Percentiles rank a stretch among this genome's conserved stretches.
These are phyloP conservation scores for Candida pseudofarinosa DNA, from an alignment of 805 yeast genomes.

Conservation along the genomic window DNA sequence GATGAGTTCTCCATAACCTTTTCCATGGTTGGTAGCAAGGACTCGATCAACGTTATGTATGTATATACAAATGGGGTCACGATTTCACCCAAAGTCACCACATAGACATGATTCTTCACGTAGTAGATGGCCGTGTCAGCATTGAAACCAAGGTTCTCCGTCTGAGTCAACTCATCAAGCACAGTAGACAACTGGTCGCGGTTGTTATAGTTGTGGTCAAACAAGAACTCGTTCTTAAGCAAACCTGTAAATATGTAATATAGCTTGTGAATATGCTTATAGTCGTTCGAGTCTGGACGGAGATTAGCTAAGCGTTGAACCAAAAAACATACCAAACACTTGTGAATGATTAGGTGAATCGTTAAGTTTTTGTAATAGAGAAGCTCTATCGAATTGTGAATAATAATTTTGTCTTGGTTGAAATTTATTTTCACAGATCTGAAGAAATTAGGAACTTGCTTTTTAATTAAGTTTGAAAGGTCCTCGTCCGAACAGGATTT, in stretches of 20 bases:
- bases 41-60: conserved; percentile 21
- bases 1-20: conserved; percentile 1
- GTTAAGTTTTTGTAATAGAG: conserved; percentile 55
- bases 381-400: conserved; percentile 51
- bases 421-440: conserved; percentile 21
- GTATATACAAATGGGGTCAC: conserved; percentile 33
- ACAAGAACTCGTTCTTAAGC: conserved; percentile 39
- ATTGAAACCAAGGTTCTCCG: conserved; percentile 8
- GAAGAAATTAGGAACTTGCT: conserved; percentile 26
- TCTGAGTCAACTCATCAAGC: conserved; percentile 18
- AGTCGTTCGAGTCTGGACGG: conserved; percentile 7
- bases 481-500: conserved; percentile 15
- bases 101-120: conserved; percentile 18
- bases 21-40: conserved; percentile 4
- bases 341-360: conserved; percentile 51
- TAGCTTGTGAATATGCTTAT: conserved; percentile 18
- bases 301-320: conserved; percentile 9
- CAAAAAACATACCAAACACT: conserved; percentile 43
- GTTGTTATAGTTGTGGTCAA: conserved; percentile 35
- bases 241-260: conserved; percentile 34
- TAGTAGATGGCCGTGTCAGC: conserved; percentile 11
- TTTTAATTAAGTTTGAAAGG: conserved; percentile 19
- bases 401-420: conserved; percentile 17
- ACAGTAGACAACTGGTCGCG: conserved; percentile 25
- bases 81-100: conserved; percentile 23